phyloP scores from a whole-genome alignment of 2,329 filamentous ascomycete genomes.

The Podosphaera aphanis region DNA sequence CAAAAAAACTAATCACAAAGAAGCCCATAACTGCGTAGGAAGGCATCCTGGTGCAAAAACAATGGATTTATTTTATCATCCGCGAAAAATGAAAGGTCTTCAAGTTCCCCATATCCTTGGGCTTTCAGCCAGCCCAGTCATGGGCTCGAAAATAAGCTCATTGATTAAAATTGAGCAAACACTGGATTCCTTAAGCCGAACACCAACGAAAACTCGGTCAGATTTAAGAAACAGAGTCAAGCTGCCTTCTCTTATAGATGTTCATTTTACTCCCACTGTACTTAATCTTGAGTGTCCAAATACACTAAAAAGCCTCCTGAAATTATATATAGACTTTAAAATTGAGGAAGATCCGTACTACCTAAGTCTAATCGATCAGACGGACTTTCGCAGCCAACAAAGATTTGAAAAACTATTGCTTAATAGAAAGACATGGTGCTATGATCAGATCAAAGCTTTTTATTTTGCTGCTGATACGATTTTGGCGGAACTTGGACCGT shows the following conservation, averaged over 20 bases:
- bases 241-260: constrained; percentile 9
- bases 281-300: constrained; percentile 2
- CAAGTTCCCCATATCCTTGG: constrained; percentile 14
- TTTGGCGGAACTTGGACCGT: constrained; percentile 34
- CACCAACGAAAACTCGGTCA: constrained; percentile 28
- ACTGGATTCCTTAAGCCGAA: constrained; percentile 29
- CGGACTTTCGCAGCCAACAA: constrained; percentile 20
- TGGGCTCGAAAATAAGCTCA: constrained; percentile 11
- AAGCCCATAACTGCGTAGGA: constrained; percentile 16
- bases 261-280: constrained; percentile 4
- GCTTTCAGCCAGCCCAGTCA: constrained; percentile 15
- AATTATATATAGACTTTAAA: constrained; percentile 21
- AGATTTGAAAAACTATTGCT: constrained; percentile 19
- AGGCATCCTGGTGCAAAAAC: constrained; percentile 14
- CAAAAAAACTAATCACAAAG: constrained; percentile 1
- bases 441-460: constrained; percentile 32
- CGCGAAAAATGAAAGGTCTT: constrained; percentile 4
- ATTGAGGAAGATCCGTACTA: constrained; percentile 39
- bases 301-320: constrained; percentile 7
- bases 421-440: constrained; percentile 27
- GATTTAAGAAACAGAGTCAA: constrained; percentile 20
- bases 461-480: constrained; percentile 27
- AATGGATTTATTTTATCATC: constrained; percentile 15
- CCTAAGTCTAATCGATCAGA: constrained; percentile 21
- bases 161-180: constrained; percentile 24